Evolutionary conservation across 129 eudicot genomes (phyloP).

Genomic region (Saposhnikovia divaricata): DNA sequence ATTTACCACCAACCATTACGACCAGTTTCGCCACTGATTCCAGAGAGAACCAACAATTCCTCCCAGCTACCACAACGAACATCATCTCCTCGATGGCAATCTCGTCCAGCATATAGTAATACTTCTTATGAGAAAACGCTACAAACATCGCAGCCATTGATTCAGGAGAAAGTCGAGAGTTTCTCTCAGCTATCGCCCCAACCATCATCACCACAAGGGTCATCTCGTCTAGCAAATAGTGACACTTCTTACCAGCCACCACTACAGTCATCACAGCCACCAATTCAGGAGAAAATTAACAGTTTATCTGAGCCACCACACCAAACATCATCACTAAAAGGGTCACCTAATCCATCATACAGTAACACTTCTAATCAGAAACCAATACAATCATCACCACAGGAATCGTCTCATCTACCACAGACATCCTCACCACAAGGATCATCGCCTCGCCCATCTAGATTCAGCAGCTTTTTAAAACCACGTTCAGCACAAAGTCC

Average conservation of each 20-base stretch:
- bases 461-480: not conserved
- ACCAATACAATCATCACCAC: not conserved
- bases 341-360: not conserved
- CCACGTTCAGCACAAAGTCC: not conserved
- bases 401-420: not conserved
- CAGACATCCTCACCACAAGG: not conserved
- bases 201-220: constrained; percentile 1
- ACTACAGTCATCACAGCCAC: not conserved
- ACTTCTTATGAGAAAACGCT: not conserved
- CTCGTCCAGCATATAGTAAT: not conserved
- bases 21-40: not conserved
- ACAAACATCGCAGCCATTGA: not conserved
- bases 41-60: not conserved
- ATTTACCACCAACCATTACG: not conserved
- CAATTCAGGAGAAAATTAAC: not conserved
- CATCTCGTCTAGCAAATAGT: not conserved
- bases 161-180: not conserved
- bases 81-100: not conserved
- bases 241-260: not conserved
- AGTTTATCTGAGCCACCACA: not conserved
- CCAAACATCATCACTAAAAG: constrained; percentile 1
- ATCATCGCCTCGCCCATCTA: constrained; percentile 1
- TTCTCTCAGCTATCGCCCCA: not conserved
- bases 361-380: not conserved
- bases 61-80: not conserved